Base-by-base conservation (phyloP, 1,284 basidiomycete genomes). In the Fomitopsis betulina region DNA sequence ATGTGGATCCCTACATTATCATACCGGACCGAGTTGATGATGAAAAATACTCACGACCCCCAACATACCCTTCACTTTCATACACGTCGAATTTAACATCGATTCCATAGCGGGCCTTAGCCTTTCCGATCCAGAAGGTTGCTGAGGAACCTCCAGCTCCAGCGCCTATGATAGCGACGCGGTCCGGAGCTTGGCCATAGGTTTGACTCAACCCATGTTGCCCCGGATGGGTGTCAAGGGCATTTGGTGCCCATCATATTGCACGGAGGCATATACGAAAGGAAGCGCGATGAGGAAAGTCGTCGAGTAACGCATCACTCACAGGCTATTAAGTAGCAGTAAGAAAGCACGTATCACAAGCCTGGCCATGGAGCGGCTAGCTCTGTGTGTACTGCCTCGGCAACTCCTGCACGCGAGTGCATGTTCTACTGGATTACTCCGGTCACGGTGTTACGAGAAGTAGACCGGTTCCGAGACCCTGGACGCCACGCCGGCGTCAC, bases 61-160 rank as follows among this genome's bases (percentile, higher is more conserved):
- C 94, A 63, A 96, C 79, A 64, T 91, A 89, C 19, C 76, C 75
- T 49, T 78, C 79, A 62, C 81, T 81, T 63, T 97, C 94, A 70
- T 87, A 96, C 7, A 97, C 82, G 62, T 95, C 93, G 12, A 96
- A 76, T 45, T 91, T 84, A 4, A 94, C 74, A 54, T 85, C 79
- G 25, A 89, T 69, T 1, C 83, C 85, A 54, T 79, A 82, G 32
- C 89, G 75, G 59, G 87, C 76, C 65, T 86, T 87, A 12, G 89
- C 89, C 66, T 87, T 89, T 6, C 81, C 76, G 53, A 96, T 82
- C 85, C 93, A 95, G 72, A 93, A 95, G 1, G 94, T 92, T 9
- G 94, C 91, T 12, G 90, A 87, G 10, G 85, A 85, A 3, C 94
- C 94, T 7, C 83, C 91, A 9, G 94, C 91, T 23, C 94, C 94